A percentile compares a stretch with the other conserved stretches of the same genome.
phyloP scores from a whole-genome alignment of 805 yeast genomes.

The Diddensiella caesifluorescens region DNA sequence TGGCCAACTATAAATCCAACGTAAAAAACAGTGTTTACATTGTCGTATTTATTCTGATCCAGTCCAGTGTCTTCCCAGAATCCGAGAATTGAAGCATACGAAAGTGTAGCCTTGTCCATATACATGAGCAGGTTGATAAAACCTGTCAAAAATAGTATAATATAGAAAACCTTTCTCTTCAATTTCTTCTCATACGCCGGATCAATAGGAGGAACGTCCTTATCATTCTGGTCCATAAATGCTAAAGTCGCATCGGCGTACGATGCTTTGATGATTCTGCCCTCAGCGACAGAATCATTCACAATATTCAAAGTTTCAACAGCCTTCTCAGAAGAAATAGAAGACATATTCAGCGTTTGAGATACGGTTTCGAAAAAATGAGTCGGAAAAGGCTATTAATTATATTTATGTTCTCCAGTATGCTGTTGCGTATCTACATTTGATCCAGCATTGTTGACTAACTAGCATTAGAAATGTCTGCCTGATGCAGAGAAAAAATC shows the following conservation, averaged over 20 bases:
- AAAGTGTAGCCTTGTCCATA: conserved; percentile 41
- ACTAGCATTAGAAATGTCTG: too few species aligned
- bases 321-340: too few species aligned
- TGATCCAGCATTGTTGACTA: too few species aligned
- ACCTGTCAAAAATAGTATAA: conserved; percentile 4
- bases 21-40: conserved; percentile 33
- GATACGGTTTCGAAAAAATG: too few species aligned
- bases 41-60: conserved; percentile 8
- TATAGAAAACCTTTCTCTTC: conserved; percentile 5
- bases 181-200: conserved; percentile 9
- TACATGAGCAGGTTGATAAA: conserved; percentile 23
- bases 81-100: conserved; percentile 39
- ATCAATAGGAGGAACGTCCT: conserved; percentile 4
- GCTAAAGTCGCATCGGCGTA: conserved; percentile 10
- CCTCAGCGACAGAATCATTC: too few species aligned
- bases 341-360: too few species aligned
- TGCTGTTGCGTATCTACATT: too few species aligned
- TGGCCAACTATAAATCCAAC: conserved; percentile 44
- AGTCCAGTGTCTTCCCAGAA: conserved; percentile 31
- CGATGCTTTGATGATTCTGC: neutral
- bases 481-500: too few species aligned
- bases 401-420: too few species aligned
- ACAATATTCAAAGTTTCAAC: too few species aligned
- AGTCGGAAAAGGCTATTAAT: too few species aligned
- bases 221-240: conserved; percentile 5